Percentiles rank a stretch among this genome's conserved stretches.
These are phyloP conservation scores for Panicum miliaceum DNA, from an alignment of 176 grass and related monocot genomes.

Conservation along the genomic window DNA sequence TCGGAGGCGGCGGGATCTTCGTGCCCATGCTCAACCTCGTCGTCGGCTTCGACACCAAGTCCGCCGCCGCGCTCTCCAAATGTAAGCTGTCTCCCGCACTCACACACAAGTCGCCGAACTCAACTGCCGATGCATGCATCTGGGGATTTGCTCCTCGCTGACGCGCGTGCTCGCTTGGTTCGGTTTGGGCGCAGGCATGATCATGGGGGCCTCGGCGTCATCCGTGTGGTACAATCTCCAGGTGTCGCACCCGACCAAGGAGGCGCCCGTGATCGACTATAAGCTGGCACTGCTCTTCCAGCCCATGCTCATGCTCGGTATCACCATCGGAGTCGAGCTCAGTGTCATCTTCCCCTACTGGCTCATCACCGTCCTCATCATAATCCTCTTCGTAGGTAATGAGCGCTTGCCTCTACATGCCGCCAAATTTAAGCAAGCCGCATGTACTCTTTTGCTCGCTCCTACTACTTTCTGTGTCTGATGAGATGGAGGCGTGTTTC, in stretches of 20 bases:
- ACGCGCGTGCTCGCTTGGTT: background rate
- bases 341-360: conserved; percentile 96
- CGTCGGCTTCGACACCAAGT: conserved; percentile 96
- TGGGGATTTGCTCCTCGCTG: background rate
- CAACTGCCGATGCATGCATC: background rate
- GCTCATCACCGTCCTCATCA: conserved; percentile 98
- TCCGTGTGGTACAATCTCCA: conserved; percentile 99
- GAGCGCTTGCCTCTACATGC: background rate
- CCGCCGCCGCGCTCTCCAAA: conserved; percentile 96
- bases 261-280: conserved; percentile 92
- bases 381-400: conserved; percentile 88
- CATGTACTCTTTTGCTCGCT: background rate
- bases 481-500: background rate
- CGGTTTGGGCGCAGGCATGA: conserved; percentile 72
- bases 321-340: conserved; percentile 95
- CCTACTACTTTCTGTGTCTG: background rate
- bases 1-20: conserved; percentile 95
- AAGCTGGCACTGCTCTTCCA: conserved; percentile 92
- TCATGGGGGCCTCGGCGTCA: conserved; percentile 91
- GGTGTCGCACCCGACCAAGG: conserved; percentile 88
- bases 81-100: conserved; percentile 54
- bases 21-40: conserved; percentile 94
- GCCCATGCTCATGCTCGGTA: conserved; percentile 98
- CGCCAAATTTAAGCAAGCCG: conserved; percentile 12
- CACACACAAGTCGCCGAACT: background rate